A percentile compares a stretch with the other conserved stretches of the same genome.
phyloP scores from a whole-genome alignment of 2,329 filamentous ascomycete species.

The Nemania sp. region DNA sequence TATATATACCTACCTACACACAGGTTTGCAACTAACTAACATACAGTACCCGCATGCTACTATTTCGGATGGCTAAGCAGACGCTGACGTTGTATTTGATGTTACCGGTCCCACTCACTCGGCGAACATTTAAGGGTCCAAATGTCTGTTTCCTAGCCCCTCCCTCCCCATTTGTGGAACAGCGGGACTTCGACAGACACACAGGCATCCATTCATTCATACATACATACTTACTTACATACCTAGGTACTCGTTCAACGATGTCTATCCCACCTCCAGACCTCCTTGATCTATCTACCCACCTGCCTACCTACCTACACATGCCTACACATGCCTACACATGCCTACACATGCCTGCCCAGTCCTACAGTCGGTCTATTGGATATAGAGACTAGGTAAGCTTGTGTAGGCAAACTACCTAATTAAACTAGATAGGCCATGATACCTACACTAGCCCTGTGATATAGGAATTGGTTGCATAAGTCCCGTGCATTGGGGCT shows the following conservation, averaged over 20 bases:
- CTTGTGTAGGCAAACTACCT: background rate
- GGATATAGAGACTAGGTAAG: background rate
- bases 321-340: too few relatives aligned
- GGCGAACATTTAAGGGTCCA: constrained; percentile 6
- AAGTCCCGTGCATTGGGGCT: constrained; percentile 30
- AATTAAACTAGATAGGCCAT: background rate
- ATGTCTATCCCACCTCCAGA: too few relatives aligned
- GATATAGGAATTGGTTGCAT: constrained; percentile 12
- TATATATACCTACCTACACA: background rate
- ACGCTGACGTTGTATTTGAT: constrained; percentile 1
- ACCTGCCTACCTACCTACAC: too few relatives aligned
- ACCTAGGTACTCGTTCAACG: too few relatives aligned
- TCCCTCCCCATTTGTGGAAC: background rate
- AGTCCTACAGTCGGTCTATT: constrained; percentile 1
- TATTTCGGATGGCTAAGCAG: background rate
- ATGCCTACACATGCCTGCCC: too few relatives aligned
- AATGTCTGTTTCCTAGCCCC: background rate
- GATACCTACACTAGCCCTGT: background rate
- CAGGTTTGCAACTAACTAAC: background rate
- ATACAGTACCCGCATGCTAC: constrained; percentile 1
- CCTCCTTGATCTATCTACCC: too few relatives aligned
- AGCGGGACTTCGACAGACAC: background rate
- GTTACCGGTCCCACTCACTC: background rate
- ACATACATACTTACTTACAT: too few relatives aligned
- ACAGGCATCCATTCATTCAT: too few relatives aligned